Evolutionary conservation across 2,329 filamentous ascomycete genomes (phyloP), one percentile per base, ranked within the genome.

Genomic region (Fusarium sp.): DNA sequence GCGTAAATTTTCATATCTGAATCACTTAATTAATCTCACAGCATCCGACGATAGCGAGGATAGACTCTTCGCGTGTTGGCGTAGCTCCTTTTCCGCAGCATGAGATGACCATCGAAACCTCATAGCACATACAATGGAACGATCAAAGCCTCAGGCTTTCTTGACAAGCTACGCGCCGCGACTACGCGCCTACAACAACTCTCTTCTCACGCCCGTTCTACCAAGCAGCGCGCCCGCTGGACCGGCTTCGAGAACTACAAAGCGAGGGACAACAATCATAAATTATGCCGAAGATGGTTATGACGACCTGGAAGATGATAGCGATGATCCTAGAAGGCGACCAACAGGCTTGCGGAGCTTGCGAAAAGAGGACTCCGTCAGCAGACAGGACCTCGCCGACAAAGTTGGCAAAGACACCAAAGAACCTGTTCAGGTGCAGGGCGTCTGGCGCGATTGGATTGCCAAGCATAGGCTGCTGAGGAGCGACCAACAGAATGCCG

Each of bases 271-370:
- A 4, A 96, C 93, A 37, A 93, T 95, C 70, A 96, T 98, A 83
- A 99, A 98, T 83, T 99, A 99, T 79, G 95, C 96, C 27, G 96
- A 99, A 80, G 95, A 98, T 80, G 95, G 95, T 49, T 97, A 92
- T 78, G 95, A 98, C 73, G 94, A 95, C 77, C 81, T 89, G 62
- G 88, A 90, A 40, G 88, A 91, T 60, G 92, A 94, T 69, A 91
- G 92, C 53, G 92, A 94, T 69, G 92, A 93, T 60, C 86, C 89
- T 65, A 89, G 93, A 70, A 91, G 95, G 70, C 91, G 91, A 4
- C 92, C 93, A 15, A 97, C 94, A 1, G 94, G 95, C 8, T 80
- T 98, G 80, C 91, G 95, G 75, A 98, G 92, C 77, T 81, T 95
- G 77, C 90, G 94, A 76, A 90, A 92, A 74, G 92, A 95, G 76